phyloP scores from a whole-genome alignment of 306 rosid genomes.

The Gastrolobium villosum region DNA sequence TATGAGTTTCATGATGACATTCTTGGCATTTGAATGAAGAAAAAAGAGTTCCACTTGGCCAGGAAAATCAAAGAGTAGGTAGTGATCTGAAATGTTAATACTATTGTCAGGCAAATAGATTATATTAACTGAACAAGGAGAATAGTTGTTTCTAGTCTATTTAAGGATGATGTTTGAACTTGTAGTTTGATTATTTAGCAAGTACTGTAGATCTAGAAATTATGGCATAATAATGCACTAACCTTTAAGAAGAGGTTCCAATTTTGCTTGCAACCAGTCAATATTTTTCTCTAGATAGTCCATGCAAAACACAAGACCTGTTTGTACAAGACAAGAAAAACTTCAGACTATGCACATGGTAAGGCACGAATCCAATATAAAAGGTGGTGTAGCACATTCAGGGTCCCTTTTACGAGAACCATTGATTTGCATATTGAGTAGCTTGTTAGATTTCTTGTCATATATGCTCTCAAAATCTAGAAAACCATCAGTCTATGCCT shows the following conservation, averaged over 20 bases:
- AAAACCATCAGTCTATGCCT: conserved; percentile 24
- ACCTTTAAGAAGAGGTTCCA: conserved; percentile 93
- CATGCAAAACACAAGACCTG: conserved; percentile 96
- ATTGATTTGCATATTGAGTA: not conserved
- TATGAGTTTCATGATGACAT: conserved; percentile 75
- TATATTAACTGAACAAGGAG: conserved; percentile 30
- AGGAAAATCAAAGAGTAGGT: conserved; percentile 97
- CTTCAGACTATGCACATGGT: conserved; percentile 40
- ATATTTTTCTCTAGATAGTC: conserved; percentile 93
- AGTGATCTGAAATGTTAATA: conserved; percentile 78
- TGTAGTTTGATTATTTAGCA: not conserved
- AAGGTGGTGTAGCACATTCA: conserved; percentile 11
- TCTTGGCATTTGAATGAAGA: conserved; percentile 89
- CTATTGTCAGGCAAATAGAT: conserved; percentile 42
- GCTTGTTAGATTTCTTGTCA: not conserved
- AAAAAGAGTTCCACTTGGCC: conserved; percentile 96
- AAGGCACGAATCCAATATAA: conserved; percentile 13
- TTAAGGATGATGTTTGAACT: conserved; percentile 30
- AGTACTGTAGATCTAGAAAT: conserved; percentile 18
- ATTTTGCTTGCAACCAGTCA: conserved; percentile 86
- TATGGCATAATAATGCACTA: conserved; percentile 48
- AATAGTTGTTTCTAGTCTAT: conserved; percentile 23
- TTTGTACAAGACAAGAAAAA: conserved; percentile 43
- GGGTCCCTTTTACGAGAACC: conserved; percentile 12
- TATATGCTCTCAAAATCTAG: conserved; percentile 17